Base-by-base conservation (phyloP, 768 basidiomycete species). In the Rhodotorula graminis region DNA sequence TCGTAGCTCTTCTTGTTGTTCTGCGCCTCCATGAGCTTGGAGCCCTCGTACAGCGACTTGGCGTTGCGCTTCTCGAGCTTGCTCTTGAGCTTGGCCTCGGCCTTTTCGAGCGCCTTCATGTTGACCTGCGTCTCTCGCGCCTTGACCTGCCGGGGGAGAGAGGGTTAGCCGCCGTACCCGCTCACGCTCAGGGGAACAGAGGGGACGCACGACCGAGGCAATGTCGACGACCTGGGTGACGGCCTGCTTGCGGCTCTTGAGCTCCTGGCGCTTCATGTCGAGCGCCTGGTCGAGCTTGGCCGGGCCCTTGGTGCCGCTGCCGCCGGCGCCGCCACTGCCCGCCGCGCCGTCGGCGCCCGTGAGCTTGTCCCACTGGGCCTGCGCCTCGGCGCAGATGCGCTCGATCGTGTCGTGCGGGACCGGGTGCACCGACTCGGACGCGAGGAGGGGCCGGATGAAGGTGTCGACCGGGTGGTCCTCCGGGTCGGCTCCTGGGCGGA, bases 1-100 rank as follows among this genome's bases (percentile, higher is more conserved):
- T 98, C 95, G 82, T 97, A 98, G 29, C 89, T 87, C 90, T 97
- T 93, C 89, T 98, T 77, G 83, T 93, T 93, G 81, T 89, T 87
- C 81, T 91, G 89, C 75, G 92, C 89, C 79, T 96, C 93, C 66
- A 99, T 85, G 46, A 99, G 84, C 81, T 96, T 98, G 15, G 92
- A 94, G 15, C 96, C 95, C 80, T 98, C 95, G 80, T 96, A 99
- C 50, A 96, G 85, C 82, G 92, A 91, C 76, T 90, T 84, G 67
- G 88, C 86, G 5, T 92, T 84, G n/a, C 96, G 87, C 82, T 98
- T 99, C 82, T 97, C 93, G 75, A 97, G 94, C 82, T 99, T 99
- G 42, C 93, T 93, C 90, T 91, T 89, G 77, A 98, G 87, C 81
- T 99, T 99, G 2, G 93, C 92, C 81, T 99, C 96, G 77, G 93